These are phyloP conservation scores for Alopecurus myosuroides DNA, from an alignment of 176 grass and related monocot species.

Conservation along the genomic window DNA sequence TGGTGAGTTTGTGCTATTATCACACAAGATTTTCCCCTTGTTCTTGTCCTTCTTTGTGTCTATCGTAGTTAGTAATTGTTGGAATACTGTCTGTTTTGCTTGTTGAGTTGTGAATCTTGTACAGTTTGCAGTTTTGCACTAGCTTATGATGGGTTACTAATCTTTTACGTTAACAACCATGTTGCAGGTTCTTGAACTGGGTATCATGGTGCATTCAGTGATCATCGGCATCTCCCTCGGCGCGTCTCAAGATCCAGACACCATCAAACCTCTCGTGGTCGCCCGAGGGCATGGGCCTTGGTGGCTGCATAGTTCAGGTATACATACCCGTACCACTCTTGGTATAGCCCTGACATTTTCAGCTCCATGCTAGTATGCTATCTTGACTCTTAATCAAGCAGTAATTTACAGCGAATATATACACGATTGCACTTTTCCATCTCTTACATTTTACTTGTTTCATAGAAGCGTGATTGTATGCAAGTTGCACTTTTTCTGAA, in stretches of 20 bases:
- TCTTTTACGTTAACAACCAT: neutral
- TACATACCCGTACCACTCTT: neutral
- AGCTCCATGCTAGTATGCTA: neutral
- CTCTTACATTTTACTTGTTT: too few species aligned
- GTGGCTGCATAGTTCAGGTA: constrained; percentile 79
- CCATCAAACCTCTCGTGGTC: constrained; percentile 53
- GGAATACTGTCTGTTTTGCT: neutral
- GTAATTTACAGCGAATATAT: neutral
- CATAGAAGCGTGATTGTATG: too few species aligned
- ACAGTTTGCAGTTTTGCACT: neutral
- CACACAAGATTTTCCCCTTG: constrained; percentile 28
- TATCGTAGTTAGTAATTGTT: neutral
- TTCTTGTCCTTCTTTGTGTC: neutral
- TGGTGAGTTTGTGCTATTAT: too few species aligned
- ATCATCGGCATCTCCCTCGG: constrained; percentile 79
- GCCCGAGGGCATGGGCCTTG: constrained; percentile 80
- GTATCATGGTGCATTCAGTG: constrained; percentile 81
- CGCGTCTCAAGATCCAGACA: constrained; percentile 29
- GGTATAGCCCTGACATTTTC: neutral
- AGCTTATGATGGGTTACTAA: neutral
- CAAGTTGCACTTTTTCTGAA: too few species aligned
- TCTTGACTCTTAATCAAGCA: neutral
- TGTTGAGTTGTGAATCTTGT: neutral
- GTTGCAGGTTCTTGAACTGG: constrained; percentile 56
- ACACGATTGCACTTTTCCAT: too few species aligned